Base-by-base conservation (phyloP, 306 rosid genomes). In the Neltuma alba region DNA sequence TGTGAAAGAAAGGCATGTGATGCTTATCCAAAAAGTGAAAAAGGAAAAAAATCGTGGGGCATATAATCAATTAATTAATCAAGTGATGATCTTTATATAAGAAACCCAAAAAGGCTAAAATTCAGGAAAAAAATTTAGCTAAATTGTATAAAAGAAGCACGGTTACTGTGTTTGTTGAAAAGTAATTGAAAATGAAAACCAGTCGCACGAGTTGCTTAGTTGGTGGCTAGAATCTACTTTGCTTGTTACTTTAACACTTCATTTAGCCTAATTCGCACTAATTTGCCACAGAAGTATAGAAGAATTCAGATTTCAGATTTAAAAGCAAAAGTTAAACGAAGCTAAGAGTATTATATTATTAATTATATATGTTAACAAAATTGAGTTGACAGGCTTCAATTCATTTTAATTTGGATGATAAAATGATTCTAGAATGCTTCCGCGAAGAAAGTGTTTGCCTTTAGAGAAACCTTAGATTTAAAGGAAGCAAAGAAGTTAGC, bases 401-500 rank as follows among this genome's bases (percentile, higher is more conserved):
- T 13, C 10, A 38, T 37, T 21, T 11, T n/a, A n/a, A n/a, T n/a
- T 4, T 1, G 33, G 4, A 15, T 4, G 9, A 33, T 20, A 13
- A 68, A 38, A 37, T 23, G 8, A 68, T 68, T 40, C 52, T 68
- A 12, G 52, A 68, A 68, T 38, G 72, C 20, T 38, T 65, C 9
- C 64, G 34, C 11, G 23, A 66, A n/a, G 72, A 40, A 21, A 40
- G 12, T 13, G 73, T 40, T 18, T 41, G 2, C 8, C 16, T 40
- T 41, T 65, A 57, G 15, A 52, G 79, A 82, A 71, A 38, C 70
- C 80, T 79, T 75, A 58, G 54, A 55, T 57, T 50, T 80, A 66
- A 84, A 83, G 74, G 50, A 82, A 76, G 15, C 0, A 79, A 73
- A 79, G 69, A 76, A 58, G 36, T 72, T 76, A 7, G 73, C 76